Evolutionary conservation across 73 alveolate genomes (phyloP).

Genomic region (Effrenium voratum): DNA sequence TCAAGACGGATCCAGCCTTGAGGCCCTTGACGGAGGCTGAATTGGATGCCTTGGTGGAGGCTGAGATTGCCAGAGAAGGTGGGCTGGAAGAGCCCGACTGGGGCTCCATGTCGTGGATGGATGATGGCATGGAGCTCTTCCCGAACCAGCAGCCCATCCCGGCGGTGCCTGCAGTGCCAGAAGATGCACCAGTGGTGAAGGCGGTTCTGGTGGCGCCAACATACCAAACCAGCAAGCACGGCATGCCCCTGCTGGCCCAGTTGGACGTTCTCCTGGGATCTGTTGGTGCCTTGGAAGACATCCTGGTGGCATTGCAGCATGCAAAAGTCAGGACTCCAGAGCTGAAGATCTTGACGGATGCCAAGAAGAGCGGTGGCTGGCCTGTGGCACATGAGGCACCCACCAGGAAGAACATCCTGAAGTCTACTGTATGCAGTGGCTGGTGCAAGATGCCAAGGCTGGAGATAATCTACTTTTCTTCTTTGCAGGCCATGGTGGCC

Average conservation of each 20-base stretch:
- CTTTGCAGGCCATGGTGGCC: slow-evolving; percentile 71
- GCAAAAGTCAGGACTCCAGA: slow-evolving; percentile 69
- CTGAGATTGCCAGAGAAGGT: neutral
- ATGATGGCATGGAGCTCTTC: slow-evolving; percentile 37
- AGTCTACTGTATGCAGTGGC: slow-evolving; percentile 47
- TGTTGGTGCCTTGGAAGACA: slow-evolving; percentile 70
- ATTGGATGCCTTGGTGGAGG: slow-evolving; percentile 50
- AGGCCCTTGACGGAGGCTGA: slow-evolving; percentile 18
- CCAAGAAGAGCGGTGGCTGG: slow-evolving; percentile 34
- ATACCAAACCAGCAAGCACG: slow-evolving; percentile 51
- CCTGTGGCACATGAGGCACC: slow-evolving; percentile 68
- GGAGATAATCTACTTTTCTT: slow-evolving; percentile 63
- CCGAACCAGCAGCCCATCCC: slow-evolving; percentile 79
- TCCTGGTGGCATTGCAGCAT: slow-evolving; percentile 62
- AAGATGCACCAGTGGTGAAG: slow-evolving; percentile 63
- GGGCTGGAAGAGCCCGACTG: neutral
- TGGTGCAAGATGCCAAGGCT: slow-evolving; percentile 76
- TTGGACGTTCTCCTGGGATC: slow-evolving; percentile 47
- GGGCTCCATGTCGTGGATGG: neutral
- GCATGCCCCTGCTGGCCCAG: slow-evolving; percentile 23
- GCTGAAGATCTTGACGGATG: slow-evolving; percentile 79
- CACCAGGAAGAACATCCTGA: slow-evolving; percentile 76
- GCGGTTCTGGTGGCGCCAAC: slow-evolving; percentile 47
- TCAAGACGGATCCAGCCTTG: slow-evolving; percentile 30
- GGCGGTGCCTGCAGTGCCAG: slow-evolving; percentile 19